These are phyloP conservation scores for Penicillium angulare DNA, from an alignment of 495 filamentous ascomycete species.

Conservation along the genomic window DNA sequence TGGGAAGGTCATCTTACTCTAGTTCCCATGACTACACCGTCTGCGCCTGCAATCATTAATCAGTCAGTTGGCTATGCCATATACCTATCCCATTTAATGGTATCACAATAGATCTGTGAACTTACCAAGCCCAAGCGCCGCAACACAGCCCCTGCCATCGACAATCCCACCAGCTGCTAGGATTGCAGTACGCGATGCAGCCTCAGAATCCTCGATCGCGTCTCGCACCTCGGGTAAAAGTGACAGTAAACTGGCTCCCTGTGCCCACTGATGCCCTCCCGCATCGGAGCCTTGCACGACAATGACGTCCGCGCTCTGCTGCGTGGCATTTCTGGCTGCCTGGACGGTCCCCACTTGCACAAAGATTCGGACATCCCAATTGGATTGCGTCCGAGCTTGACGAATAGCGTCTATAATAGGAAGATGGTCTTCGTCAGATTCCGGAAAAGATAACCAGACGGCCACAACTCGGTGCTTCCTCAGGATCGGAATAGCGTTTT, in stretches of 20 bases:
- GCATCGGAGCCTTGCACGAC: constrained; percentile 69
- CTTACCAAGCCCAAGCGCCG: constrained; percentile 55
- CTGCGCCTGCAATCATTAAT: constrained; percentile 39
- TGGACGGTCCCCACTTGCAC: constrained; percentile 67
- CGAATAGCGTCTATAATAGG: constrained; percentile 41
- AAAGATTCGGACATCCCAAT: constrained; percentile 61
- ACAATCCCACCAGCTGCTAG: constrained; percentile 67
- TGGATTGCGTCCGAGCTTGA: constrained; percentile 33
- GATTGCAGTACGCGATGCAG: constrained; percentile 37
- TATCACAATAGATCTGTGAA: background rate
- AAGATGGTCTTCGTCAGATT: constrained; percentile 31
- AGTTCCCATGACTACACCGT: constrained; percentile 66
- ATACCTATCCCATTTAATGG: too few species aligned
- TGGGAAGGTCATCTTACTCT: constrained; percentile 23
- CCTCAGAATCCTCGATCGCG: constrained; percentile 33
- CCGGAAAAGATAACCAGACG: constrained; percentile 66
- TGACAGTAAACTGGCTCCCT: constrained; percentile 56
- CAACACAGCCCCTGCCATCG: constrained; percentile 60
- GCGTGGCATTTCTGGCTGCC: constrained; percentile 65
- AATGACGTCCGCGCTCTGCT: constrained; percentile 67
- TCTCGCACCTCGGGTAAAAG: constrained; percentile 63
- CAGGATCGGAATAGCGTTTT: constrained; percentile 43
- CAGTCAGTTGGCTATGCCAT: too few species aligned
- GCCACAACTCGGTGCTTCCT: constrained; percentile 52
- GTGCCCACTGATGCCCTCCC: constrained; percentile 66